Percentiles rank a stretch among this genome's conserved stretches.
These are phyloP conservation scores for Waltergamsia citrina DNA, from an alignment of 2,329 filamentous ascomycete species.

Conservation along the genomic window DNA sequence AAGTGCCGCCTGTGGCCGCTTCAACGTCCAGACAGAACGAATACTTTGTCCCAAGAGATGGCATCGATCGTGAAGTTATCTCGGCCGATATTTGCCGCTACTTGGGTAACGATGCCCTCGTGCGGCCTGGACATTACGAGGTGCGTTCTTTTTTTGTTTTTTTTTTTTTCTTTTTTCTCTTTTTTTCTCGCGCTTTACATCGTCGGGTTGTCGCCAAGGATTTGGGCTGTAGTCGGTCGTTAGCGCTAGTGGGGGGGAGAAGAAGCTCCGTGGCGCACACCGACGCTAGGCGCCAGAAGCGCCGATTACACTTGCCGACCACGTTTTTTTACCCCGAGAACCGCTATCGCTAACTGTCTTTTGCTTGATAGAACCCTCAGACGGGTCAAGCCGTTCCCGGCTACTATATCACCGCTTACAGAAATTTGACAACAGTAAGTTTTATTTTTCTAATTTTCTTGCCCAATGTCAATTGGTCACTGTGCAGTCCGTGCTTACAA, in stretches of 20 bases:
- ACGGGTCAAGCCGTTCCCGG: slow-evolving; percentile 55
- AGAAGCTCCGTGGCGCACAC: too few relatives aligned
- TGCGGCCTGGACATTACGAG: slow-evolving; percentile 66
- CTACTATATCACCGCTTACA: slow-evolving; percentile 71
- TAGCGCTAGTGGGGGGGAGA: too few relatives aligned
- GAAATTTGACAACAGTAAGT: slow-evolving; percentile 66
- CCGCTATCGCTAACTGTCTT: slow-evolving; percentile 12
- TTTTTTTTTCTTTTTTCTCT: too few relatives aligned
- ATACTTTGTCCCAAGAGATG: slow-evolving; percentile 72
- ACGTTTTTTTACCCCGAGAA: background rate
- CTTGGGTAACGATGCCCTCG: slow-evolving; percentile 72
- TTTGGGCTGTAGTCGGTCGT: too few relatives aligned
- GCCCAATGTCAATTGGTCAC: background rate
- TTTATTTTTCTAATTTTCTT: background rate
- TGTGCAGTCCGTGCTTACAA: slow-evolving; percentile 3
- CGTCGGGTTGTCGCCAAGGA: too few relatives aligned
- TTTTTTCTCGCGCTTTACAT: too few relatives aligned
- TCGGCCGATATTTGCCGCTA: slow-evolving; percentile 79
- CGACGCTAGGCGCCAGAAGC: too few relatives aligned
- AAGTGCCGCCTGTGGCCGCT: slow-evolving; percentile 20
- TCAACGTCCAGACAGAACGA: slow-evolving; percentile 54
- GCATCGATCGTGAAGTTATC: slow-evolving; percentile 77
- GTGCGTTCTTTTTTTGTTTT: too few relatives aligned
- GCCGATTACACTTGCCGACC: too few relatives aligned
- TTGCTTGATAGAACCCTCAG: slow-evolving; percentile 36